A percentile compares a stretch with the other conserved stretches of the same genome.
Conservation (phyloP, 768 basidiomycete species). For the Chlorophyllum brunneum region DNA sequence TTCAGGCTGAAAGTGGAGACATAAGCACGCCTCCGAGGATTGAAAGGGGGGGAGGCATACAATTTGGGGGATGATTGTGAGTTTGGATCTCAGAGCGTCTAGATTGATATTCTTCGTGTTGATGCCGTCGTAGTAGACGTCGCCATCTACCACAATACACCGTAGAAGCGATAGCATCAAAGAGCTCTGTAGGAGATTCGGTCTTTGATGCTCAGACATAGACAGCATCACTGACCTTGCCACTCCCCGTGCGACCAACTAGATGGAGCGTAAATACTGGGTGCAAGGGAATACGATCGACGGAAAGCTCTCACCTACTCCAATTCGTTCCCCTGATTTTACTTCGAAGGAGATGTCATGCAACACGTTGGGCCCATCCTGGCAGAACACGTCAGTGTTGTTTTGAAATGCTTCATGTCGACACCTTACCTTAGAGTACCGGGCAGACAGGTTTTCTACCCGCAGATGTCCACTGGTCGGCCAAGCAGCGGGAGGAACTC, state of each 20-base stretch:
- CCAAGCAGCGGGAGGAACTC: conserved; percentile 53
- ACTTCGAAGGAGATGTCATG: conserved; percentile 48
- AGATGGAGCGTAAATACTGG: neutral
- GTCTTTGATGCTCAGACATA: neutral
- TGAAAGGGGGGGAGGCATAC: neutral
- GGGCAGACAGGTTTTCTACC: conserved; percentile 47
- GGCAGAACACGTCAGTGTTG: neutral
- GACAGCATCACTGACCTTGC: conserved; percentile 16
- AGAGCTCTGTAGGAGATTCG: conserved; percentile 16
- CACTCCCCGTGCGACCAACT: conserved; percentile 25
- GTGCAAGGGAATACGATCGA: too few species aligned
- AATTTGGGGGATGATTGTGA: conserved; percentile 52
- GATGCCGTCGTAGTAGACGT: conserved; percentile 50
- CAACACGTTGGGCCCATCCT: conserved; percentile 41
- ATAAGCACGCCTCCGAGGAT: neutral
- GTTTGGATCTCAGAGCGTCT: conserved; percentile 46
- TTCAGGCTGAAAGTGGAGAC: conserved; percentile 25
- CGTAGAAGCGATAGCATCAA: conserved; percentile 45
- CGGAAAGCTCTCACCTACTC: conserved; percentile 25
- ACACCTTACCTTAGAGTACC: conserved; percentile 35
- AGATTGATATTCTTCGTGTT: conserved; percentile 45
- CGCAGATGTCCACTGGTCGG: conserved; percentile 49
- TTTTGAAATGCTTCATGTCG: neutral
- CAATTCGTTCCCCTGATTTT: conserved; percentile 54
- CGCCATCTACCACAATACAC: conserved; percentile 49